Evolutionary conservation across 169 alveolate species (phyloP).

Genomic region (Perkinsus marinus): DNA sequence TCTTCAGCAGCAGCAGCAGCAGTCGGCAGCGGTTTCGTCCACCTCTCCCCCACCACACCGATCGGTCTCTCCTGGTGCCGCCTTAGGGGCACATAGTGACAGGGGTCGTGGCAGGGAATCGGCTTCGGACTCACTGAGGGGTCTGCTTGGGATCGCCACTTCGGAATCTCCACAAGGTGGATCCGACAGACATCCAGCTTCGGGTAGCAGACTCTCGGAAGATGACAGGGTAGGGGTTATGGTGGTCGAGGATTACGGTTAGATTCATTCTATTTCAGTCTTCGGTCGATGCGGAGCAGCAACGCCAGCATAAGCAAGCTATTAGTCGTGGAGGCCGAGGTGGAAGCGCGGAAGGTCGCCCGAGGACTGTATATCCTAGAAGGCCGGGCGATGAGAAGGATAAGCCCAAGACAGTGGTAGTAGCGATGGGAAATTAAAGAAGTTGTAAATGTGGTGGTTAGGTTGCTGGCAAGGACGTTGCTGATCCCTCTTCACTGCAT

Average conservation of each 20-base stretch:
- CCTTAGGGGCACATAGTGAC: not conserved
- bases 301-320: not conserved
- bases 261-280: not conserved
- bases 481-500: not conserved
- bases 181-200: not conserved
- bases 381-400: not conserved
- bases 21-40: not conserved
- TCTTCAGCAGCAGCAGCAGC: not conserved
- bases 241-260: not conserved
- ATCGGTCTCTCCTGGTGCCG: not conserved
- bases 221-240: not conserved
- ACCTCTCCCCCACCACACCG: not conserved
- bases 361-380: not conserved
- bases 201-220: not conserved
- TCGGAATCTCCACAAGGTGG: not conserved
- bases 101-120: not conserved
- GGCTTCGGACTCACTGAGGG: not conserved
- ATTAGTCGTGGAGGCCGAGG: not conserved
- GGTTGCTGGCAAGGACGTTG: not conserved
- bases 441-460: not conserved
- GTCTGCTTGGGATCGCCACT: not conserved
- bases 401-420: not conserved
- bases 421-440: not conserved
- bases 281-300: not conserved
- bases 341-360: not conserved